Evolutionary conservation across 139 green algal species (phyloP).

Genomic region (Auxenochlorella pyrenoidosa): DNA sequence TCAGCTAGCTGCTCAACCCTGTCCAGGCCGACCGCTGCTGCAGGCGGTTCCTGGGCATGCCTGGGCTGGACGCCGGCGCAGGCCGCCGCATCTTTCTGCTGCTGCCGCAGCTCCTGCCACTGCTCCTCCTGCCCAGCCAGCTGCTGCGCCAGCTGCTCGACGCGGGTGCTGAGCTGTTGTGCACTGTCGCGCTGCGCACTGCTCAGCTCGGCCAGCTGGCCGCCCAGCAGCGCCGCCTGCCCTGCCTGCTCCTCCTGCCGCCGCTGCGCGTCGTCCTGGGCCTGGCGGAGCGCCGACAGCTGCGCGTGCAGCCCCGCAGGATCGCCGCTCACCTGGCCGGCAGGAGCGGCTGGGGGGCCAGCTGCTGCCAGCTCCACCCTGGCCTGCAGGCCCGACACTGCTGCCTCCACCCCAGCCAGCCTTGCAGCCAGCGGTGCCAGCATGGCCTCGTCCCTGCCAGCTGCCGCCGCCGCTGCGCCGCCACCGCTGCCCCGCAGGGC

Average conservation of each 20-base stretch:
- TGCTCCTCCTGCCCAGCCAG: not conserved
- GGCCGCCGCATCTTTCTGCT: not conserved
- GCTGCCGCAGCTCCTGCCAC: not conserved
- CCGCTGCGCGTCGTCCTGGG: not conserved
- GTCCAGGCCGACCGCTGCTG: not conserved
- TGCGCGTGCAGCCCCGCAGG: not conserved
- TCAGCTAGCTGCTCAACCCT: not conserved
- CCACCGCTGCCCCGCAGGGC: not conserved
- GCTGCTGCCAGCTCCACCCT: not conserved
- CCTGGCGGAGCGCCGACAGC: not conserved
- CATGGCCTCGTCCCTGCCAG: not conserved
- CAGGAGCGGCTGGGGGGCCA: not conserved
- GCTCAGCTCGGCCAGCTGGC: slow-evolving; percentile 5
- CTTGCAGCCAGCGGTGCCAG: not conserved
- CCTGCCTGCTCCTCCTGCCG: slow-evolving; percentile 15
- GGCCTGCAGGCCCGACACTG: not conserved
- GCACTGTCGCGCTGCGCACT: not conserved
- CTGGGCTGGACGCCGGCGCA: not conserved
- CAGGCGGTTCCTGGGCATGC: not conserved
- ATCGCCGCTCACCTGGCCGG: not conserved
- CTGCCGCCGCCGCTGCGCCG: not conserved
- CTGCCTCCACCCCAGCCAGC: not conserved
- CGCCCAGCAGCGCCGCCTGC: not conserved
- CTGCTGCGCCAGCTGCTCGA: slow-evolving; percentile 17
- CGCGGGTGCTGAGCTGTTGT: not conserved